Evolutionary conservation across 345 rosid species (phyloP), one percentile per base, ranked within the genome.

Genomic region (Ceriops decandra): DNA sequence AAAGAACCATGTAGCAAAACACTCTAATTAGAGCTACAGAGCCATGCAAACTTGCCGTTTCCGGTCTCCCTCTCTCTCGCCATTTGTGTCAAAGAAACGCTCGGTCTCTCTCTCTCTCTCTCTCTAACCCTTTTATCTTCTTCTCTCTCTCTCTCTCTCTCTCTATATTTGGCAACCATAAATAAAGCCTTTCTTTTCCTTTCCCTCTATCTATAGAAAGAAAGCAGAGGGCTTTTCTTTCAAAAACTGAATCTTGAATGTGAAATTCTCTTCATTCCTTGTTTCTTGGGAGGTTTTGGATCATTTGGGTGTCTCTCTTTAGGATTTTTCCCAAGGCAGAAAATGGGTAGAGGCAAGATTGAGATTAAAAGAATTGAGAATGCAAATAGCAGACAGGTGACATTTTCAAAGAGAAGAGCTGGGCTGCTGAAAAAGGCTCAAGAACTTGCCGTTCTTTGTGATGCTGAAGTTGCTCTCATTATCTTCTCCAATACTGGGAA

Each of bases 341-440:
- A 71, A 31, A 90, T 93, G 98, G 97, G 97, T 67, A 85, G 97
- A 71, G 98, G 96, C 11, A 93, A 90, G 79, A 93, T 89, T 73
- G 97, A 93, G 85, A 93, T 93, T 27, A 93, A 85, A 83, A 93
- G 83, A 82, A 93, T 93, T 59, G 98, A 93, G 80, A 90, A 90
- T 81, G 88, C 95, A 36, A 93, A 89, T 69, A 93, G 90, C 81
- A 90, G 98, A 72, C 97, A 93, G 82, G 97, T 93, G 32, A 93
- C 97, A 31, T 93, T 93, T 89, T 93, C 96, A 22, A 93, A 93
- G 80, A 85, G 98, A 69, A 88, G 97, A 76, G 73, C 84, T 68
- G 98, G 98, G 56, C 80, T 93, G 86, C 92, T 93, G 5, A 93
- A 93, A 77, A 89, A 93, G 69, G 92, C 98, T 68, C 86, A 72